Conservation (phyloP, 306 rosid genomes). For the Inga leiocalycina region DNA sequence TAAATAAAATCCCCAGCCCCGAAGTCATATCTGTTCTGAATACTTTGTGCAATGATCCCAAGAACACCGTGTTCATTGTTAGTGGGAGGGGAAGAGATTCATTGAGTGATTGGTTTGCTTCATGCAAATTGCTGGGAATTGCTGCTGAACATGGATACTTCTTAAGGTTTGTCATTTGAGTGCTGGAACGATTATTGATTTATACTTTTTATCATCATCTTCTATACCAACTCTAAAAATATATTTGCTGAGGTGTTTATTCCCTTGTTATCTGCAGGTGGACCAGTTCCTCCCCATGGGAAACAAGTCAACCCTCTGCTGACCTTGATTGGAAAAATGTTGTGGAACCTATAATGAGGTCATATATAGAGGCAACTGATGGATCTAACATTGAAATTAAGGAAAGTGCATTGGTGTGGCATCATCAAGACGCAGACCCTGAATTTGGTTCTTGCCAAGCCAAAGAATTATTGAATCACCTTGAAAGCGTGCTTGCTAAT, state of each 20-base stretch:
- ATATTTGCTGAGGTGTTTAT: conserved; percentile 8
- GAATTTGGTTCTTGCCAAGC: conserved; percentile 91
- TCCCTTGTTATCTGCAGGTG: conserved; percentile 51
- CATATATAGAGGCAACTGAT: conserved; percentile 76
- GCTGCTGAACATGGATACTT: conserved; percentile 94
- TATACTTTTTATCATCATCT: background rate
- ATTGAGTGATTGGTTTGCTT: conserved; percentile 70
- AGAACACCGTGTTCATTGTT: conserved; percentile 76
- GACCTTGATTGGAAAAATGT: conserved; percentile 82
- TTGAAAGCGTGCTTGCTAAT: conserved; percentile 76
- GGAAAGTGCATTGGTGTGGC: conserved; percentile 91
- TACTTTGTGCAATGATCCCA: conserved; percentile 68
- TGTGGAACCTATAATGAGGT: conserved; percentile 77
- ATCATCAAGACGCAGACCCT: conserved; percentile 89
- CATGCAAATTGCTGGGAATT: conserved; percentile 74
- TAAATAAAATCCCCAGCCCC: conserved; percentile 63
- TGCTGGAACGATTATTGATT: background rate
- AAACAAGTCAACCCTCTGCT: conserved; percentile 53
- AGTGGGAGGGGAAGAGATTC: conserved; percentile 80
- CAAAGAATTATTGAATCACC: conserved; percentile 73
- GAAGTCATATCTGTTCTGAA: conserved; percentile 65
- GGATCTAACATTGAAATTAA: conserved; percentile 80
- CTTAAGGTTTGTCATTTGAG: conserved; percentile 57
- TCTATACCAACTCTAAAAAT: too few relatives aligned
- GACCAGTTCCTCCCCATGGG: conserved; percentile 68